Evolutionary conservation across 306 rosid species (phyloP), one percentile per base, ranked within the genome.

Genomic region (Lathyrus aphaca): DNA sequence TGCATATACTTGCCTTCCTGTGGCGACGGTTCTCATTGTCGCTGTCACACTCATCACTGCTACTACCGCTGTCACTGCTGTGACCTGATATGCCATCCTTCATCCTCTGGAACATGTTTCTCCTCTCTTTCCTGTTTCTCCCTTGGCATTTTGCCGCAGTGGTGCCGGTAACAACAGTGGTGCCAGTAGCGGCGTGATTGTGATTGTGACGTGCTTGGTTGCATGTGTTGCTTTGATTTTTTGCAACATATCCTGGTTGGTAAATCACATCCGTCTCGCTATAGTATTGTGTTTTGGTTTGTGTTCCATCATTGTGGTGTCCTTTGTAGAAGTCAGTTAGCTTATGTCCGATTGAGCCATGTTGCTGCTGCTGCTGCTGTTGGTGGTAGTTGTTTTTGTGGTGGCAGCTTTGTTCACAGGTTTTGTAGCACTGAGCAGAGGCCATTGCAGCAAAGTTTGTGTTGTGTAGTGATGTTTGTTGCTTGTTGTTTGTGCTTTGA

Each of bases 371-470:
- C 14, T 50, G n/a, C n/a, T n/a, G n/a, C n/a, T n/a, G n/a, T n/a
- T n/a, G n/a, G n/a, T n/a, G 29, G 29, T 25, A 30, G 32, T 10
- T 63, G 42, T 5, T 54, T 8, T 72, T 50, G 46, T 62, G 51
- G 0, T 77, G 77, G 77, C 53, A 3, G 62, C 39, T 60, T 48
- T 77, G 50, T 43, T 77, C 59, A 55, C 56, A 40, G 62, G 45
- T 25, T 68, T 38, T 73, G 51, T 69, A 9, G 79, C 83, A 60
- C 32, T 78, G 86, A 49, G 19, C 39, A 1, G 75, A 66, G 76
- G 81, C 78, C 79, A 78, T 78, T 38, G 32, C 17, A 6, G 4
- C 14, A 9, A 7, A 17, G 4, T 5, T 19, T 19, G 8, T 55
- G 23, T 8, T 37, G 50, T 10, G 18, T n/a, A 27, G 30, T 14